A percentile compares a stretch with the other conserved stretches of the same genome.
Conservation (phyloP, 352 stramenopile species). For the Sclerospora graminicola region DNA sequence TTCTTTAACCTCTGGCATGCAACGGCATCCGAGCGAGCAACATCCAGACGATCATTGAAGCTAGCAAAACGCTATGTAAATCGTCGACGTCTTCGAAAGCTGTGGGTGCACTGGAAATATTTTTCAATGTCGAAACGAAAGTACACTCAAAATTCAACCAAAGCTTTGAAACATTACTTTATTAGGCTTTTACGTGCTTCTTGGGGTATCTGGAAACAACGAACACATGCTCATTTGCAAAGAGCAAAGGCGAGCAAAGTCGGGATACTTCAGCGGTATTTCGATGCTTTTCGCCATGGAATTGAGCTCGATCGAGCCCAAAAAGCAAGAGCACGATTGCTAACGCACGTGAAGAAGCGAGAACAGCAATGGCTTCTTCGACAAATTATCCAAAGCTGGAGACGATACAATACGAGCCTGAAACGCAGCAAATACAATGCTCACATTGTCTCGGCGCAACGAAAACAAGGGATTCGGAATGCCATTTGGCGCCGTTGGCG, state of each 20-base stretch:
- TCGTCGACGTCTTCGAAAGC: constrained; percentile 43
- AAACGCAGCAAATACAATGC: constrained; percentile 16
- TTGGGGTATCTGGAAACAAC: constrained; percentile 40
- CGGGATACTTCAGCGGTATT: constrained; percentile 30
- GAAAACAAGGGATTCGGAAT: constrained; percentile 5
- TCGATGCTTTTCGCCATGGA: constrained; percentile 33
- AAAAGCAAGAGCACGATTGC: constrained; percentile 15
- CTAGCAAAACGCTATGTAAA: constrained; percentile 54
- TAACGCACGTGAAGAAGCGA: constrained; percentile 20
- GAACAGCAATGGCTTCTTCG: constrained; percentile 14
- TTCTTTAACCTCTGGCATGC: constrained; percentile 37
- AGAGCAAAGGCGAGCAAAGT: constrained; percentile 38
- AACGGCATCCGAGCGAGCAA: constrained; percentile 23
- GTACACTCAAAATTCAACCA: constrained; percentile 56
- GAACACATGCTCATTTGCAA: constrained; percentile 31
- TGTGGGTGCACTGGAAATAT: constrained; percentile 75
- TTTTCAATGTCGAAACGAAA: constrained; percentile 57
- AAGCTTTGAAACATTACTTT: constrained; percentile 72
- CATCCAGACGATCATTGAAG: constrained; percentile 31
- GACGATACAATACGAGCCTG: constrained; percentile 2
- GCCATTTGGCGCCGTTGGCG: constrained; percentile 40
- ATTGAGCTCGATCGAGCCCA: constrained; percentile 19
- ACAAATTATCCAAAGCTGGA: constrained; percentile 16
- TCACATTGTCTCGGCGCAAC: constrained; percentile 11
- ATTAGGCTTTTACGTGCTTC: constrained; percentile 44